A percentile compares a stretch with the other conserved stretches of the same genome.
phyloP scores from a whole-genome alignment of 768 basidiomycete species.

The Tephrocybe sp. region DNA sequence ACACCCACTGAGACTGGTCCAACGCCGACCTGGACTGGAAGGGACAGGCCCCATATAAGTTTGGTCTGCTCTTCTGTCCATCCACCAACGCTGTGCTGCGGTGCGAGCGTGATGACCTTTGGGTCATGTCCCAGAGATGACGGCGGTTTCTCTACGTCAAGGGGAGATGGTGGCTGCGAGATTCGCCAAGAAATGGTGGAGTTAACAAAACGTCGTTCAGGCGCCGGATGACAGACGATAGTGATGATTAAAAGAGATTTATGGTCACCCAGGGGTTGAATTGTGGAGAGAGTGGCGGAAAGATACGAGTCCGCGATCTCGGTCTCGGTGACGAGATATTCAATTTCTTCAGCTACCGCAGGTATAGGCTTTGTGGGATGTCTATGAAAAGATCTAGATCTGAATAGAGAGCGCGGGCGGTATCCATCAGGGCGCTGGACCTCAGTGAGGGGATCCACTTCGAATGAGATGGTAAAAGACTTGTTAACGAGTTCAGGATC shows the following conservation, averaged over 20 bases:
- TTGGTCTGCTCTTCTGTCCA: slow-evolving; percentile 25
- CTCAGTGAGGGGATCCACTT: slow-evolving; percentile 16
- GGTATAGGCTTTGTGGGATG: neutral
- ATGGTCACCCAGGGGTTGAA: slow-evolving; percentile 19
- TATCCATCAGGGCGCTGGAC: slow-evolving; percentile 7
- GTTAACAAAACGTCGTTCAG: slow-evolving; percentile 18
- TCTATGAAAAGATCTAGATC: neutral
- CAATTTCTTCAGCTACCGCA: neutral
- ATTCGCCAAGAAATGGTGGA: slow-evolving; percentile 19
- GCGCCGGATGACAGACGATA: slow-evolving; percentile 20
- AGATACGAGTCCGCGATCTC: slow-evolving; percentile 22
- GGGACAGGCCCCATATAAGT: slow-evolving; percentile 18
- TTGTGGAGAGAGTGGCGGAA: slow-evolving; percentile 19
- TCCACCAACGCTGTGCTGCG: slow-evolving; percentile 22
- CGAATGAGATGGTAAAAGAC: slow-evolving; percentile 17
- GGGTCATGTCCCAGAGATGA: neutral
- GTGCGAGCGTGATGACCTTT: slow-evolving; percentile 18
- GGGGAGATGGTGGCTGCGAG: neutral
- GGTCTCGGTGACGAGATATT: slow-evolving; percentile 19
- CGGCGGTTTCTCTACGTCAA: neutral
- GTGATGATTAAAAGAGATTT: slow-evolving; percentile 19
- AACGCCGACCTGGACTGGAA: slow-evolving; percentile 11
- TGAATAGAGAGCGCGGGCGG: slow-evolving; percentile 14
- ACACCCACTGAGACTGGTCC: slow-evolving; percentile 15
- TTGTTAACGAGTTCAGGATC: slow-evolving; percentile 4